Base-by-base conservation (phyloP, 257 asterid genomes). In the Vinca minor region DNA sequence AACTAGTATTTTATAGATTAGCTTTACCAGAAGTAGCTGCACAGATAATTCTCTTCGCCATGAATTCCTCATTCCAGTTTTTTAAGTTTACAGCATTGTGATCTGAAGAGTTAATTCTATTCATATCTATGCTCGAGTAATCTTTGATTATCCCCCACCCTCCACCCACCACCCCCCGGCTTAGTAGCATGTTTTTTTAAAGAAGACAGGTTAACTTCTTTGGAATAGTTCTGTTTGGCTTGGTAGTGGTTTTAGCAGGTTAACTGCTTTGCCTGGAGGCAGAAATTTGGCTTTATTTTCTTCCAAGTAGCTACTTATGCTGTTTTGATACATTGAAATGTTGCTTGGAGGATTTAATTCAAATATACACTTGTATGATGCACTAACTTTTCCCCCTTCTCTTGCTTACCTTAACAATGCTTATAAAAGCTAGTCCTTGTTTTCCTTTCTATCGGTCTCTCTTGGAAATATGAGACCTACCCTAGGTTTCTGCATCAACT, bases 401-500 rank as follows among this genome's bases (percentile, higher is more conserved):
- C 8, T 39, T 4, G 13, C 1, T 39, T 39, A 13, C 2, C n/a
- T 42, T 42, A 5, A 5, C 47, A 42, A 13, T 42, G 3, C 47
- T 2, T 42, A 42, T 42, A 42, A 14, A 42, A 1, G 12, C 2
- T 11, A 12, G 18, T 42, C 2, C 11, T 8, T 4, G 2, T 42
- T 42, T 20, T 11, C 12, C n/a, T n/a, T 4, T 8, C 13, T 4
- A 7, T 5, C 13, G 7, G 17, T 50, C 20, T 21, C 32, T 26
- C 32, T 32, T 10, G 20, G 26, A 20, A 47, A 47, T 47, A 18
- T 42, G 3, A 12, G n/a, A 12, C 0, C 47, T 1, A 1, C 8
- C 4, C 47, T 12, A 4, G n/a, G n/a, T 42, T 79, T 78, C 76
- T 79, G 79, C 93, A 88, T 88, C 71, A 70, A 5, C 17, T 46